Percentiles rank a stretch among this genome's conserved stretches.
phyloP scores from a whole-genome alignment of 129 eudicot species.

The Chrysanthemum lavandulifolium region DNA sequence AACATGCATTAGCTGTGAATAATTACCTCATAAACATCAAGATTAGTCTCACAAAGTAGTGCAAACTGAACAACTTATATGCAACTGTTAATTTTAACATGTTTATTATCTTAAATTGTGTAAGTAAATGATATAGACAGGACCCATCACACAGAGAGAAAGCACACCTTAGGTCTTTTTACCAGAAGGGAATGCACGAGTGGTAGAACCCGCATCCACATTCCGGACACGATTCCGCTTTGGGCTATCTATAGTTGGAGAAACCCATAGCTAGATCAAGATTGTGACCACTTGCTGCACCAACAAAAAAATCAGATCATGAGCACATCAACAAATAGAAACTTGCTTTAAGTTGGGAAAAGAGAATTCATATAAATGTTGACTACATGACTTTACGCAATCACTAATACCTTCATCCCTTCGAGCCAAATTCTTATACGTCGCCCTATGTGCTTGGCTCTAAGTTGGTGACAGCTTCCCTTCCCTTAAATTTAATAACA shows the following conservation, averaged over 20 bases:
- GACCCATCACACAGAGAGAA: background rate
- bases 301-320: no score
- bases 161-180: no score
- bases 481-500: slow-evolving; percentile 54
- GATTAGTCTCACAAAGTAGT: background rate
- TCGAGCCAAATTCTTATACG: slow-evolving; percentile 23
- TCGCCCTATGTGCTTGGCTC: slow-evolving; percentile 46
- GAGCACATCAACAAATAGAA: background rate
- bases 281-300: no score
- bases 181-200: slow-evolving; percentile 33
- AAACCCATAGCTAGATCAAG: slow-evolving; percentile 82
- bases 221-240: slow-evolving; percentile 31
- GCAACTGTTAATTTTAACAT: background rate
- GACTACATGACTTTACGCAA: background rate
- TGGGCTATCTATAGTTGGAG: slow-evolving; percentile 43
- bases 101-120: no score
- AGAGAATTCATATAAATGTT: background rate
- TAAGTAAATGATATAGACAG: background rate
- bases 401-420: slow-evolving; percentile 48
- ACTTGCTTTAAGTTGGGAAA: background rate
- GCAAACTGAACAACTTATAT: background rate
- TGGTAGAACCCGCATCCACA: slow-evolving; percentile 28
- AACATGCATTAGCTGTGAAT: no score
- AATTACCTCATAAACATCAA: background rate
- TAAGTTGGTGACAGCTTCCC: slow-evolving; percentile 74